Percentiles rank a stretch among this genome's conserved stretches.
Conservation (phyloP, 805 yeast genomes). For the Kodamaea laetipori region DNA sequence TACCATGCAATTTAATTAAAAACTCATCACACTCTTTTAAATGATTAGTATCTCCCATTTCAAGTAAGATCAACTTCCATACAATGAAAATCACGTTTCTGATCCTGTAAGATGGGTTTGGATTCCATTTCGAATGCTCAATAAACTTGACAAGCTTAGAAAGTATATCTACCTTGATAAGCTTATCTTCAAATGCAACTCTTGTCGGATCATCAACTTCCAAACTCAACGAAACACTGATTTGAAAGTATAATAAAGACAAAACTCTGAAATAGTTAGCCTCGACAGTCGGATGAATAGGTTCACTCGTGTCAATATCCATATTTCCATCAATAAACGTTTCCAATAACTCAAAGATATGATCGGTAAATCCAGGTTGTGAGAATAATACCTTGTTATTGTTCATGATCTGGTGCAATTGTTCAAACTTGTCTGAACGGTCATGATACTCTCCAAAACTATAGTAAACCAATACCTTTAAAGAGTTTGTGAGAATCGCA, state of each 20-base stretch:
- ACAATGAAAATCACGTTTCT: slow-evolving; percentile 57
- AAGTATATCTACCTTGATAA: slow-evolving; percentile 43
- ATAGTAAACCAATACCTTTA: slow-evolving; percentile 24
- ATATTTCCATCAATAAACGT: slow-evolving; percentile 10
- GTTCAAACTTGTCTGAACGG: slow-evolving; percentile 18
- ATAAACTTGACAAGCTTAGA: slow-evolving; percentile 48
- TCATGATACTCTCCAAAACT: slow-evolving; percentile 28
- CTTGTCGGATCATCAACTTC: slow-evolving; percentile 12
- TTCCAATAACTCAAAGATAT: slow-evolving; percentile 14
- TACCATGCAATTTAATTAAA: slow-evolving; percentile 44
- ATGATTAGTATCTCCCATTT: slow-evolving; percentile 58
- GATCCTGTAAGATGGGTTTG: slow-evolving; percentile 43
- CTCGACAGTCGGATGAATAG: not conserved
- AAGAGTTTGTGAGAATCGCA: slow-evolving; percentile 9
- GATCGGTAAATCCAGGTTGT: slow-evolving; percentile 8
- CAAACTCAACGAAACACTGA: slow-evolving; percentile 26
- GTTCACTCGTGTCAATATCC: slow-evolving; percentile 5
- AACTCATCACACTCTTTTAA: slow-evolving; percentile 48
- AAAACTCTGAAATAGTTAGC: slow-evolving; percentile 26
- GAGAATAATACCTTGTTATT: slow-evolving; percentile 12
- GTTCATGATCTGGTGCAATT: slow-evolving; percentile 18
- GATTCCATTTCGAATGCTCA: slow-evolving; percentile 68
- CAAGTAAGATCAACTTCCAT: slow-evolving; percentile 56
- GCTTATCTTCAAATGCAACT: slow-evolving; percentile 17
- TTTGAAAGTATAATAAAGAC: slow-evolving; percentile 38